These are phyloP conservation scores for Lepidium campestre DNA, from an alignment of 441 rosid species.

Conservation along the genomic window DNA sequence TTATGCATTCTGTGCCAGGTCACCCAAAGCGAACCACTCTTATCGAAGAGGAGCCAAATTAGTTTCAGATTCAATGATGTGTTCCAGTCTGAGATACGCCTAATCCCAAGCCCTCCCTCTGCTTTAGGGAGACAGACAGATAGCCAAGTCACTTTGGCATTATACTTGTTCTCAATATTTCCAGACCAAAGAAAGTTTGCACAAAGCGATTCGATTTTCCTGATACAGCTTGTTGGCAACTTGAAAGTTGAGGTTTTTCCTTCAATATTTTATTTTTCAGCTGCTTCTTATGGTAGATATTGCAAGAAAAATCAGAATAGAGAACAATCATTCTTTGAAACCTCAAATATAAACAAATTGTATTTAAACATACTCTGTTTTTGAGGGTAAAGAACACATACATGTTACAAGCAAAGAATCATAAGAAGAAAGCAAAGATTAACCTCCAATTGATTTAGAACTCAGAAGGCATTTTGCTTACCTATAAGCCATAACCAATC, in stretches of 20 bases:
- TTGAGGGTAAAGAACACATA: neutral
- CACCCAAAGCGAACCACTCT: too few relatives aligned
- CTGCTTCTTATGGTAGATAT: neutral
- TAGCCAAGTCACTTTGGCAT: too few relatives aligned
- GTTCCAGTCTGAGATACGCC: too few relatives aligned
- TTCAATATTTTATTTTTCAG: neutral
- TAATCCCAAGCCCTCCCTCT: too few relatives aligned
- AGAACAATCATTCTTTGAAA: neutral
- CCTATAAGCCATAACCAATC: constrained; percentile 96
- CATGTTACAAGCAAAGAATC: neutral
- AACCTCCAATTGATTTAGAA: neutral
- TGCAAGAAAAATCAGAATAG: neutral
- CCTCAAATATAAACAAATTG: neutral
- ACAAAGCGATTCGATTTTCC: too few relatives aligned
- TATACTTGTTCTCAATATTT: too few relatives aligned
- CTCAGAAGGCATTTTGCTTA: constrained; percentile 39
- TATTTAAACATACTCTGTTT: neutral
- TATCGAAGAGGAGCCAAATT: too few relatives aligned
- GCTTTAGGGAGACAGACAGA: too few relatives aligned
- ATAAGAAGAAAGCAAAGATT: neutral
- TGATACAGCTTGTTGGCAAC: too few relatives aligned
- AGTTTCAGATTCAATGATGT: too few relatives aligned
- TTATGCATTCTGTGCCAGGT: too few relatives aligned
- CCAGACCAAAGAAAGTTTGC: too few relatives aligned
- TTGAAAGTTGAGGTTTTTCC: neutral